Evolutionary conservation across 176 grass and related monocot genomes (phyloP), one percentile per base, ranked within the genome.

Genomic region (Coix lacrymajobi): DNA sequence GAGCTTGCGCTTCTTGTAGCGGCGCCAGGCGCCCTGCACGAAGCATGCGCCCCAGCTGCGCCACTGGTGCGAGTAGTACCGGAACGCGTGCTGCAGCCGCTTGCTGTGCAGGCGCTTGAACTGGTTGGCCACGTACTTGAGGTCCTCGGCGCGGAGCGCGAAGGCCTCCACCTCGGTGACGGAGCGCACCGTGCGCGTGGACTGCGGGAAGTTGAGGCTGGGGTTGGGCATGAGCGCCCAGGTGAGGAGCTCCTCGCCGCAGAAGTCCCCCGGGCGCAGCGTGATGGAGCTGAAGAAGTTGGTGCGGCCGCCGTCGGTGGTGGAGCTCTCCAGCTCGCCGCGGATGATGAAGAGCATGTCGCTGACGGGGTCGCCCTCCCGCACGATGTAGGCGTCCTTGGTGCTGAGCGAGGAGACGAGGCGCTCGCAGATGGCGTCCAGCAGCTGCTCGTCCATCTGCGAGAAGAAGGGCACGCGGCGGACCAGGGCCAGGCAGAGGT

Each of bases 41-140:
- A 98, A 95, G 80, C 92, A 93, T 0, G 96, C 89, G 15, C 91
- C 96, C 96, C 92, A 98, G 44, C 92, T 95, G 26, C 96, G 77
- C 96, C 96, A 98, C 36, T 98, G 96, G 84, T 98, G 87, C 10
- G 96, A 98, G 79, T 98, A 98, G 90, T 91, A 98, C 64, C 95
- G 79, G 90, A 98, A 98, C 7, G 96, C 96, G 49, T 98, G 92
- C 87, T 98, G 92, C 49, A 98, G 71, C 40, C 90, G 90, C 87
- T 98, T 95, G 89, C 92, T 95, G 83, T 98, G 95, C 52, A 98
- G 92, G 4, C 95, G 83, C 88, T 92, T 98, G 87, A 98, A 98
- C 84, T 98, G 95, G 72, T 89, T 94, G 29, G 95, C 95, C 1
- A 98, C 95, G 66, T 93, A 98, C 78, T 95, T 98, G 71, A 98